These are phyloP conservation scores for Aspergillus texensis DNA, from an alignment of 2,329 filamentous ascomycete genomes.

Conservation along the genomic window DNA sequence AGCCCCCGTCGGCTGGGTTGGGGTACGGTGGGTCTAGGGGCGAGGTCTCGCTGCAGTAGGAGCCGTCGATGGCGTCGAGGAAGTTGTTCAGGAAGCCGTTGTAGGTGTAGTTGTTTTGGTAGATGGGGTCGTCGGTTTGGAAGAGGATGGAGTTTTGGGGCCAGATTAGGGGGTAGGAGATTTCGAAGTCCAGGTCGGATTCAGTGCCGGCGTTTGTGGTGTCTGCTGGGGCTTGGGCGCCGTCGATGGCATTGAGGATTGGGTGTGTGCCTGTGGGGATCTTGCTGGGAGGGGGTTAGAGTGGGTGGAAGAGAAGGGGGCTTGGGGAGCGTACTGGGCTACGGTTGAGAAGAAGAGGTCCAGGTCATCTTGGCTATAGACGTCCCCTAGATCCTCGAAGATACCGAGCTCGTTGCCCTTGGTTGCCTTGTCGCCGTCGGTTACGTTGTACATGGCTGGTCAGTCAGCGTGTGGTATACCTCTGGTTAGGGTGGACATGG, in stretches of 20 bases:
- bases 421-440: slow-evolving; percentile 40
- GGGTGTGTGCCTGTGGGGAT: slow-evolving; percentile 47
- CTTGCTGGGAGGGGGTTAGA: slow-evolving; percentile 22
- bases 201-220: slow-evolving; percentile 38
- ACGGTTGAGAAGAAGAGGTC: slow-evolving; percentile 44
- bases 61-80: slow-evolving; percentile 52
- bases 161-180: slow-evolving; percentile 52
- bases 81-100: slow-evolving; percentile 51
- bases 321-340: slow-evolving; percentile 27
- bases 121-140: slow-evolving; percentile 48
- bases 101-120: slow-evolving; percentile 43
- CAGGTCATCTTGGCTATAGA: slow-evolving; percentile 50
- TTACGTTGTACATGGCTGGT: slow-evolving; percentile 48
- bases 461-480: slow-evolving; percentile 4
- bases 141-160: slow-evolving; percentile 53
- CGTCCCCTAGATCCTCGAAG: slow-evolving; percentile 49
- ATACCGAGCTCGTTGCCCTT: slow-evolving; percentile 50
- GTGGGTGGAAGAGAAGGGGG: slow-evolving; percentile 6
- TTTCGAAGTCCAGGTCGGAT: slow-evolving; percentile 50
- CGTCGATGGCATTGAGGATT: slow-evolving; percentile 43
- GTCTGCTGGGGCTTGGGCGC: slow-evolving; percentile 37
- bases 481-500: neutral
- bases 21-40: slow-evolving; percentile 49
- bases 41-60: slow-evolving; percentile 51
- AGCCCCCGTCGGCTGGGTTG: slow-evolving; percentile 40